Evolutionary conservation across 768 basidiomycete genomes (phyloP), one percentile per base, ranked within the genome.

Genomic region (Pisolithus tinctorius): DNA sequence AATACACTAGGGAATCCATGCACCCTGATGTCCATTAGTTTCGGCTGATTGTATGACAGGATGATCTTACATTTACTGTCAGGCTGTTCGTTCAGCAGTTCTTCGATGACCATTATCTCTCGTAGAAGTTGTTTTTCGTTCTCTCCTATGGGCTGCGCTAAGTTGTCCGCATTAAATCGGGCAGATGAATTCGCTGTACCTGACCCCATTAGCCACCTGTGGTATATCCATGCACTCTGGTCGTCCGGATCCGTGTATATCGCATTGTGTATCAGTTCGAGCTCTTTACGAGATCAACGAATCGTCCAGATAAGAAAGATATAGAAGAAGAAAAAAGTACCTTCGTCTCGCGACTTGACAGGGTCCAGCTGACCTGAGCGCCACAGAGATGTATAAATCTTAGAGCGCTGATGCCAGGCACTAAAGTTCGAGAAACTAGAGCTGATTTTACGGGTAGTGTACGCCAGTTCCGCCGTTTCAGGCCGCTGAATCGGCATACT

Each of bases 171-270:
- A 17, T n/a, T 8, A 11, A 45, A 11, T 23, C 5, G 10, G 20
- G 30, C 36, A 34, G n/a, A 37, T 20, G 14, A 38, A 45, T 30
- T 17, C 27, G n/a, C 16, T 76, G 53, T 61, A 86, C 93, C 86
- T 55, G 79, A 68, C 7, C 91, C 92, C 48, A 97, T 79, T 2
- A 99, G 76, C 93, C 95, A 98, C n/a, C 93, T 82, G 62, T 98
- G 96, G 66, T 98, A 99, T 51, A 99, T 82, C 96, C 96, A 99
- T 1, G 90, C 92, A 54, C 91, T 93, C 66, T 98, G 95, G 66
- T 98, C 95, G 42, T 83, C 82, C 4, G 96, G 96, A 61, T 97
- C 94, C 0, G 94, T 96, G 69, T 93, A 99, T 72, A 98, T 81
- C 1, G 95, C 96, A 61, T 95, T 93, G 59, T 83, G 79, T 13